Evolutionary conservation across 2,329 filamentous ascomycete genomes (phyloP), one percentile per base, ranked within the genome.

Genomic region (Xylariaceae sp.): DNA sequence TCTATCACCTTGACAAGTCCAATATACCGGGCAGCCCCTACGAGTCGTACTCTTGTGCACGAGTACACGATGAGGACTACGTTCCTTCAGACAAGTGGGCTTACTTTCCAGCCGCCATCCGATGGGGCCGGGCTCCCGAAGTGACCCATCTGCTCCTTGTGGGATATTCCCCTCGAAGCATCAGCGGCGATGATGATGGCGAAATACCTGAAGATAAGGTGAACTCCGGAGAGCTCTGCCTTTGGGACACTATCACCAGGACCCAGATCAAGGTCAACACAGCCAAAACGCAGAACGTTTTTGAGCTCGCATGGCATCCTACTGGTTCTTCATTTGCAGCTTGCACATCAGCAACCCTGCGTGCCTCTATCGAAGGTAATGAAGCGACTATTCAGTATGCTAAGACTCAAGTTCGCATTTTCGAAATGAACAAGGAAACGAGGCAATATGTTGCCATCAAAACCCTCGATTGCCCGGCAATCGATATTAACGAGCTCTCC

Each of bases 291-390:
- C 78, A 83, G 51, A 87, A 88, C 58, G 82, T 87, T 1, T 88
- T 88, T 50, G 85, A 88, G 65, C 81, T 87, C 1, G 73, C 78
- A 0, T 88, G 85, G 85, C 85, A 88, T 66, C 84, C 85, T 0
- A 76, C 68, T 0, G 73, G 80, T 51, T 72, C 75, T 2, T 74
- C 76, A 18, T 87, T 87, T 64, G 73, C 83, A 4, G 82, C 78
- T 3, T 84, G 83, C 1, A 86, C 83, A 0, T 82, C 83, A 0
- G 81, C 82, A 0, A 75, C 73, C 7, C 77, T 78, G 10, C 49
- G 49, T 51, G 10, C 70, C 74, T n/a, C 62, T 65, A 49, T 30
- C 4, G 23, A 30, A 30, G 23, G 23, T 5, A 30, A 30, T 30
- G 70, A 72, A 35, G 75, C 76, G 39, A 67, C 76, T 3, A 77